These are phyloP conservation scores for Pythium guiyangense DNA, from an alignment of 352 stramenopile genomes.

Conservation along the genomic window DNA sequence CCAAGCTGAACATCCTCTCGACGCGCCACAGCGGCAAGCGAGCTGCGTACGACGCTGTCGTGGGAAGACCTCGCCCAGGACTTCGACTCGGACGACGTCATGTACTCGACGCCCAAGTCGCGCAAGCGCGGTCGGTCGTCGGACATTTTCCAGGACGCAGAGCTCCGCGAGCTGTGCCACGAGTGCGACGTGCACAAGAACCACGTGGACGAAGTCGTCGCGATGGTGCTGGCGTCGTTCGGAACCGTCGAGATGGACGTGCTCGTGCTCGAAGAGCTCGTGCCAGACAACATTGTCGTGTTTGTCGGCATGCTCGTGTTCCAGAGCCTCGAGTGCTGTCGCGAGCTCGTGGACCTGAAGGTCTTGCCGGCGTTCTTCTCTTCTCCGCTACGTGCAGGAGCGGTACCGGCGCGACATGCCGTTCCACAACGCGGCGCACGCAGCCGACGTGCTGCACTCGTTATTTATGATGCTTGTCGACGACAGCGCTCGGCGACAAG, in stretches of 20 bases:
- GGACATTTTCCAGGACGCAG: constrained; percentile 41
- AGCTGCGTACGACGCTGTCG: constrained; percentile 38
- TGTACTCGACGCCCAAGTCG: constrained; percentile 33
- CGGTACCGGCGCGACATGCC: constrained; percentile 62
- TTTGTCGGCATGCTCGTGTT: constrained; percentile 77
- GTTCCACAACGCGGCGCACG: constrained; percentile 83
- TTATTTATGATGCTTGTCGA: constrained; percentile 71
- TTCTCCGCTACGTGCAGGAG: constrained; percentile 58
- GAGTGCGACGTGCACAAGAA: constrained; percentile 35
- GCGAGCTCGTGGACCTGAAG: constrained; percentile 50
- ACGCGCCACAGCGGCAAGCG: constrained; percentile 36
- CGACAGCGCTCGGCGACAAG: constrained; percentile 41
- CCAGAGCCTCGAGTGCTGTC: constrained; percentile 43
- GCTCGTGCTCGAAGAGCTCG: constrained; percentile 59
- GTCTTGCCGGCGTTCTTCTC: constrained; percentile 39
- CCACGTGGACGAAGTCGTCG: constrained; percentile 42
- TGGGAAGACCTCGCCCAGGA: constrained; percentile 32
- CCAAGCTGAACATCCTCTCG: constrained; percentile 40
- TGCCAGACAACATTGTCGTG: constrained; percentile 55
- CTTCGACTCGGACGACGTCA: constrained; percentile 41
- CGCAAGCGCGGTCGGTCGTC: constrained; percentile 41
- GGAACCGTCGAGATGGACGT: constrained; percentile 66
- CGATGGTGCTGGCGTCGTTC: constrained; percentile 47
- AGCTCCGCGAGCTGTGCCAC: constrained; percentile 48
- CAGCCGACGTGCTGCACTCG: constrained; percentile 73